These are phyloP conservation scores for Annona cherimola DNA, from an alignment of 164 flowering plant genomes.

Conservation along the genomic window DNA sequence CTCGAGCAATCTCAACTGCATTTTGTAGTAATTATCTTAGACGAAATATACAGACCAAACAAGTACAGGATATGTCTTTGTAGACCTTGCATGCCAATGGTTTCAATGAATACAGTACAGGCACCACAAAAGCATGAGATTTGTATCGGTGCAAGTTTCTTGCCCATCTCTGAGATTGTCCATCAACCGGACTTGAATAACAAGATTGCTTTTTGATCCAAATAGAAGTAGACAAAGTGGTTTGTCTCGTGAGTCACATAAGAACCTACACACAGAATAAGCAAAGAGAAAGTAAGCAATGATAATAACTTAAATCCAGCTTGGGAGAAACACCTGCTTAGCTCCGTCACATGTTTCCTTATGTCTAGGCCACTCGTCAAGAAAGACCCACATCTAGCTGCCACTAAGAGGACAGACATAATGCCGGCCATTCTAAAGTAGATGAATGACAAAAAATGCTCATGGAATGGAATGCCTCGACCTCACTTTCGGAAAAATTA, in stretches of 20 bases:
- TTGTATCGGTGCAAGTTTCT: background rate
- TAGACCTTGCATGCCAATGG: background rate
- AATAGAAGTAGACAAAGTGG: slow-evolving; percentile 79
- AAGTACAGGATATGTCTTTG: background rate
- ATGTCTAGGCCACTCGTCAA: background rate
- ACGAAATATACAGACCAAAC: background rate
- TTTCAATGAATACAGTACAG: slow-evolving; percentile 2
- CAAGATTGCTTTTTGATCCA: slow-evolving; percentile 77
- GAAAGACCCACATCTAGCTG: background rate
- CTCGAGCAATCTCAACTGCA: background rate
- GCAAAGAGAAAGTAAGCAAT: background rate
- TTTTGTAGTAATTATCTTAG: background rate
- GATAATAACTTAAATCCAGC: background rate
- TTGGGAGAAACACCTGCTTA: background rate
- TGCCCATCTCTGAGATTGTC: background rate
- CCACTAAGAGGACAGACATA: background rate
- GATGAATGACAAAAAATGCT: too few species aligned
- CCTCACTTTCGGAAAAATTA: too few species aligned
- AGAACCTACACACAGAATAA: slow-evolving; percentile 44
- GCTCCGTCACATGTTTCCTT: background rate
- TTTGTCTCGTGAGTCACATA: slow-evolving; percentile 88
- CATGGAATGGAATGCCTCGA: too few species aligned
- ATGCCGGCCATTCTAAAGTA: too few species aligned
- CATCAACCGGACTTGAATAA: slow-evolving; percentile 89
- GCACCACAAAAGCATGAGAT: background rate